Percentiles rank a stretch among this genome's conserved stretches.
Conservation (phyloP, 2,329 filamentous ascomycete species). For the Bipolaris bicolor region DNA sequence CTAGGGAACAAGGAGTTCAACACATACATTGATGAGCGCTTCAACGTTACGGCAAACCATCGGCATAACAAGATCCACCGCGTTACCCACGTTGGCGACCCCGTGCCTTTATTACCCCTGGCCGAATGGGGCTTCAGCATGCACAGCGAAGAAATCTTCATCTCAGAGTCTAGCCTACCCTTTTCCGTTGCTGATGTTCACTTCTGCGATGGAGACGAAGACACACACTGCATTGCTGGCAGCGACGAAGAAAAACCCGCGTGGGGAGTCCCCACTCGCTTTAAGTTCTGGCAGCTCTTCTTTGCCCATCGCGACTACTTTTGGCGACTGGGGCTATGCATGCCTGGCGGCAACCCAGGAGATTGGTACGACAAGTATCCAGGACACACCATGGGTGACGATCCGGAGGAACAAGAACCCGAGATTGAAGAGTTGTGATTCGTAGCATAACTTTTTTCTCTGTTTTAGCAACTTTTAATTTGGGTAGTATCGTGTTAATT, state of each 20-base stretch:
- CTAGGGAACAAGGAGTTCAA: constrained; percentile 62
- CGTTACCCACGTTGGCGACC: constrained; percentile 85
- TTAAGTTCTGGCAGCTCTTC: constrained; percentile 87
- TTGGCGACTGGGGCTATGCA: constrained; percentile 87
- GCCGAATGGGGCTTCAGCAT: constrained; percentile 85
- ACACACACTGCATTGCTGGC: constrained; percentile 73
- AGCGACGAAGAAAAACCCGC: constrained; percentile 44
- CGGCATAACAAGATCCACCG: constrained; percentile 65
- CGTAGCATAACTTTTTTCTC: not conserved
- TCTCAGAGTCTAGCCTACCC: constrained; percentile 72
- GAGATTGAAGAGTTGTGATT: constrained; percentile 28
- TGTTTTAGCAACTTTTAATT: not conserved
- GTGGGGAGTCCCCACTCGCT: constrained; percentile 59
- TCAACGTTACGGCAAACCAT: constrained; percentile 44
- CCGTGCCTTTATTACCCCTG: constrained; percentile 84
- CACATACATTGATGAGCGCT: constrained; percentile 61
- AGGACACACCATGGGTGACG: constrained; percentile 19
- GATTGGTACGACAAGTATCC: constrained; percentile 65
- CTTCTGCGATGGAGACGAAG: constrained; percentile 73
- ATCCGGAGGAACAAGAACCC: constrained; percentile 18
- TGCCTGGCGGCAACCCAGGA: constrained; percentile 76
- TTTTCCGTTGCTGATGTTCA: constrained; percentile 72
- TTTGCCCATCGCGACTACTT: constrained; percentile 97
- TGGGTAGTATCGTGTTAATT: constrained; percentile 1
- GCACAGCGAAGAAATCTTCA: constrained; percentile 88